Evolutionary conservation across 345 rosid species (phyloP).

Genomic region (Rhizophora apiculata): DNA sequence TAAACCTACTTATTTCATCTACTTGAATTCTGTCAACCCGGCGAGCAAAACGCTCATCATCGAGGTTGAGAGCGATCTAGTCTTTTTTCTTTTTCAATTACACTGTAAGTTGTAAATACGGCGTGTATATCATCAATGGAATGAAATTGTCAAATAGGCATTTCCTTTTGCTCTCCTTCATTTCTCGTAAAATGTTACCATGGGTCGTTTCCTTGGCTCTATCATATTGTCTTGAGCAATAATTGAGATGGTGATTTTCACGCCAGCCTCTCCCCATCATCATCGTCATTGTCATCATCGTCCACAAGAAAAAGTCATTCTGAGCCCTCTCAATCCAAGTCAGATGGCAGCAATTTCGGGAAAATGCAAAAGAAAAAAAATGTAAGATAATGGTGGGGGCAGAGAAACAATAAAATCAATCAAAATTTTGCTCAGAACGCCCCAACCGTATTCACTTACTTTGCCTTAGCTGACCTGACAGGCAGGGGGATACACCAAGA

Average conservation of each 20-base stretch:
- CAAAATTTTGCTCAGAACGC: too few species aligned
- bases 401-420: too few species aligned
- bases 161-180: not conserved
- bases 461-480: too few species aligned
- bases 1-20: constrained; percentile 33
- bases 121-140: constrained; percentile 42
- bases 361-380: not conserved
- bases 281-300: constrained; percentile 9
- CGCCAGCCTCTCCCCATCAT: not conserved
- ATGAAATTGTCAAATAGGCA: constrained; percentile 18
- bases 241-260: not conserved
- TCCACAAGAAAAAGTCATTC: constrained; percentile 1
- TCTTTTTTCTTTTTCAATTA: constrained; percentile 7
- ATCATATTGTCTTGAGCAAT: not conserved
- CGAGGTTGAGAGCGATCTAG: constrained; percentile 44
- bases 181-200: not conserved
- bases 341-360: not conserved
- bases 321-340: not conserved
- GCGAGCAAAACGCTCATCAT: constrained; percentile 38
- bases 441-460: too few species aligned
- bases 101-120: constrained; percentile 47
- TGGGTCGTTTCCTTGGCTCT: too few species aligned
- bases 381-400: not conserved
- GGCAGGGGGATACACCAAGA: too few species aligned
- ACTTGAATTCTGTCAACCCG: constrained; percentile 36